Conservation (phyloP, 2,329 filamentous ascomycete genomes). For the Didymella sp. region DNA sequence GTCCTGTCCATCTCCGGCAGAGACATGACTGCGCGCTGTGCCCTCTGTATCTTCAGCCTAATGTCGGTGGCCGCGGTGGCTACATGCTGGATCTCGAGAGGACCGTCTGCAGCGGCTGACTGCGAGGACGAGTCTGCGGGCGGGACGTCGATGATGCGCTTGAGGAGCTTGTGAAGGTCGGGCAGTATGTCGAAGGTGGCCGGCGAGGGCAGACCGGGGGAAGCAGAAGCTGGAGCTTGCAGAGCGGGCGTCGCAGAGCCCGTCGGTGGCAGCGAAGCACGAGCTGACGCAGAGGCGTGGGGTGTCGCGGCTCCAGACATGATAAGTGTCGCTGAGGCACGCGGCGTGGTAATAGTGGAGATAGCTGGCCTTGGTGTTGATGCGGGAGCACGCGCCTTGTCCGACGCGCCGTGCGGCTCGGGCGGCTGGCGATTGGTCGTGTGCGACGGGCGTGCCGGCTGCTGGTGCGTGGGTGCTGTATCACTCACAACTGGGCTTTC, state of each 20-base stretch:
- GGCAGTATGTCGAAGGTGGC: slow-evolving; percentile 87
- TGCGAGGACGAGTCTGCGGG: slow-evolving; percentile 37
- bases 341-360: slow-evolving; percentile 10
- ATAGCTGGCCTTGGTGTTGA: slow-evolving; percentile 28
- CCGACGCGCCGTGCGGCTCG: slow-evolving; percentile 14
- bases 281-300: slow-evolving; percentile 40
- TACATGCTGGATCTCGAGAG: slow-evolving; percentile 75
- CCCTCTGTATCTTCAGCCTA: slow-evolving; percentile 83
- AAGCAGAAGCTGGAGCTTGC: slow-evolving; percentile 47
- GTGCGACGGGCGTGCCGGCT: slow-evolving; percentile 13
- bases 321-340: slow-evolving; percentile 19
- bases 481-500: slow-evolving; percentile 9
- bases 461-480: neutral
- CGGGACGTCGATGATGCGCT: slow-evolving; percentile 67
- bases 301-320: slow-evolving; percentile 48
- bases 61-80: slow-evolving; percentile 78
- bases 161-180: slow-evolving; percentile 78
- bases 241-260: slow-evolving; percentile 39
- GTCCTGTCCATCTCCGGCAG: slow-evolving; percentile 74
- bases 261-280: slow-evolving; percentile 44
- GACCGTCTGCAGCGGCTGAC: slow-evolving; percentile 35
- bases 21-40: slow-evolving; percentile 68
- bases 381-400: slow-evolving; percentile 27
- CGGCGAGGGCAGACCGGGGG: slow-evolving; percentile 73
- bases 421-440: slow-evolving; percentile 27